A percentile compares a stretch with the other conserved stretches of the same genome.
These are phyloP conservation scores for Debaryomyces hansenii DNA, from an alignment of 805 yeast genomes.

Conservation along the genomic window DNA sequence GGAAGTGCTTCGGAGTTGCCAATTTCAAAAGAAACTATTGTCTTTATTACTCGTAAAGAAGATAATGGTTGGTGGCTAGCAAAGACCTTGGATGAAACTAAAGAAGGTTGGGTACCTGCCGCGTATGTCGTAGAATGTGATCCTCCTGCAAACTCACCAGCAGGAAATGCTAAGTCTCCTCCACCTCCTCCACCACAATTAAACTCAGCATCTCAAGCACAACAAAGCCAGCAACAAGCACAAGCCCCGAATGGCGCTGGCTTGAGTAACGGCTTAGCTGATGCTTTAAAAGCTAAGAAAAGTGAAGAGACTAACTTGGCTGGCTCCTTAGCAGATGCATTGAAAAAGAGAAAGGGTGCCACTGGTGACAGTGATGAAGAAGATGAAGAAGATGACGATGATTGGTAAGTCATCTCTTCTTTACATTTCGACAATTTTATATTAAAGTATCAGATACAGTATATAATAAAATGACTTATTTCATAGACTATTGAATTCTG, in stretches of 20 bases:
- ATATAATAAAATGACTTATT: background rate
- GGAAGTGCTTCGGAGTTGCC: constrained; percentile 76
- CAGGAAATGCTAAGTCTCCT: constrained; percentile 20
- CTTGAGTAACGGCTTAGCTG: constrained; percentile 61
- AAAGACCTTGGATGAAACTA: constrained; percentile 67
- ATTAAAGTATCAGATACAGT: background rate
- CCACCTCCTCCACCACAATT: constrained; percentile 38
- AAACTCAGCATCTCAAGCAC: constrained; percentile 12
- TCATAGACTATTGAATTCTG: background rate
- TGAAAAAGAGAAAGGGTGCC: constrained; percentile 68
- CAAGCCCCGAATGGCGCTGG: constrained; percentile 16
- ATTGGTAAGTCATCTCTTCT: constrained; percentile 18
- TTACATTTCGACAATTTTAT: background rate
- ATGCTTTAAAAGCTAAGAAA: constrained; percentile 64
- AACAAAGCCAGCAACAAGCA: constrained; percentile 4
- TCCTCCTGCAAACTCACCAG: constrained; percentile 38
- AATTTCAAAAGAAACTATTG: constrained; percentile 70
- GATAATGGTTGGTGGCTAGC: constrained; percentile 96
- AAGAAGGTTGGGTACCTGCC: constrained; percentile 97
- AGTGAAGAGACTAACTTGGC: constrained; percentile 64
- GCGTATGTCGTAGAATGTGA: constrained; percentile 73
- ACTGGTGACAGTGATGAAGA: constrained; percentile 69
- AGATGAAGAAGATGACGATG: constrained; percentile 68
- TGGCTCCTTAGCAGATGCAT: constrained; percentile 87
- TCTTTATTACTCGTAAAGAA: constrained; percentile 69